These are phyloP conservation scores for Cryphonectria nitschkei DNA, from an alignment of 2,329 filamentous ascomycete species.

Conservation along the genomic window DNA sequence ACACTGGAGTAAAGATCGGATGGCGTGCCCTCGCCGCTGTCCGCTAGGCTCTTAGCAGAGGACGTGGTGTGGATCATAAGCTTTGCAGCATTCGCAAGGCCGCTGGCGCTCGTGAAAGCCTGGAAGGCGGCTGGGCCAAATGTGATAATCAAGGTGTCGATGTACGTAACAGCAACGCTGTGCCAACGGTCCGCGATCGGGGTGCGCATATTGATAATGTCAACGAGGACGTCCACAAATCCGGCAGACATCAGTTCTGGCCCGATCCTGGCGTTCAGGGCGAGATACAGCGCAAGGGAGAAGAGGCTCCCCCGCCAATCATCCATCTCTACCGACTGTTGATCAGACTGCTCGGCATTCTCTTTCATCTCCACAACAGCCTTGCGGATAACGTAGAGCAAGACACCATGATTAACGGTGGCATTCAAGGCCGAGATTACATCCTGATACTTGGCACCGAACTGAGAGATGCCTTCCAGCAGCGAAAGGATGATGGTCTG, in stretches of 20 bases:
- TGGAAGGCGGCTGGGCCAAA: constrained; percentile 79
- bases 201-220: constrained; percentile 84
- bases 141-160: constrained; percentile 86
- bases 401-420: constrained; percentile 92
- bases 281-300: constrained; percentile 81
- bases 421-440: constrained; percentile 90
- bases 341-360: constrained; percentile 58
- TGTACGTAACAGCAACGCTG: constrained; percentile 80
- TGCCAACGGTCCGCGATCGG: constrained; percentile 81
- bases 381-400: constrained; percentile 91
- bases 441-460: constrained; percentile 76
- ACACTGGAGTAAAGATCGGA: constrained; percentile 72
- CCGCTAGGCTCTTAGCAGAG: constrained; percentile 67
- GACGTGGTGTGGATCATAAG: constrained; percentile 80
- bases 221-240: constrained; percentile 85
- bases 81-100: constrained; percentile 88
- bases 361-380: constrained; percentile 79
- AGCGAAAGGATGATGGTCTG: constrained; percentile 82
- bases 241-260: constrained; percentile 87
- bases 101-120: constrained; percentile 78
- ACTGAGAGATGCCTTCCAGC: constrained; percentile 83
- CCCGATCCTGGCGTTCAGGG: constrained; percentile 73
- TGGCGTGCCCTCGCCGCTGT: constrained; percentile 72
- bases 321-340: constrained; percentile 70
- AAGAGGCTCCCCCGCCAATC: constrained; percentile 92